These are phyloP conservation scores for Neofusicoccum laricinum DNA, from an alignment of 2,329 filamentous ascomycete species.

Conservation along the genomic window DNA sequence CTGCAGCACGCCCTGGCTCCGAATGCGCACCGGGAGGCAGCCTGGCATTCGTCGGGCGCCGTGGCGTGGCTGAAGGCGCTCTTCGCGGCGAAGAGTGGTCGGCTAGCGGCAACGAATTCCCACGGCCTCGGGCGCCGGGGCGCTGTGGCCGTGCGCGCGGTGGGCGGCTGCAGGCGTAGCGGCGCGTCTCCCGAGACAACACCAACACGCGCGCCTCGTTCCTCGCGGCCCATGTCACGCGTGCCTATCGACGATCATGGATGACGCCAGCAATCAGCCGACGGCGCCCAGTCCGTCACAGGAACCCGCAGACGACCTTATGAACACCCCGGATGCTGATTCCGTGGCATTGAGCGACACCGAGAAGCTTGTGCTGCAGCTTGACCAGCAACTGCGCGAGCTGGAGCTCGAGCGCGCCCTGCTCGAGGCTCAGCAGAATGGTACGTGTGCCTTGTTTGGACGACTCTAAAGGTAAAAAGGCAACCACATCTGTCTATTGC, in stretches of 20 bases:
- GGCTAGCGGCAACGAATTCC: not conserved
- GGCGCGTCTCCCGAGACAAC: slow-evolving; percentile 12
- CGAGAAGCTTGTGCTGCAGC: slow-evolving; percentile 64
- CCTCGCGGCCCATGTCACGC: slow-evolving; percentile 12
- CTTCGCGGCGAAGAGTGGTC: not conserved
- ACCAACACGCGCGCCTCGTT: slow-evolving; percentile 7
- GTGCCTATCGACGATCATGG: slow-evolving; percentile 12
- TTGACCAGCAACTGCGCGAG: slow-evolving; percentile 70
- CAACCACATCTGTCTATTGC: not conserved
- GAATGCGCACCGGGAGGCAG: not conserved
- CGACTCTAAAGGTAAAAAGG: too few relatives aligned
- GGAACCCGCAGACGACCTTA: slow-evolving; percentile 31
- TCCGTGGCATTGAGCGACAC: slow-evolving; percentile 60
- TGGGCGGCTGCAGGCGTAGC: not conserved
- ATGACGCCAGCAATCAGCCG: slow-evolving; percentile 1
- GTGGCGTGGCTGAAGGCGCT: not conserved
- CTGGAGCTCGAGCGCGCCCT: slow-evolving; percentile 70
- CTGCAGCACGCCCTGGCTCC: not conserved
- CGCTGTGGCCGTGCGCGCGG: not conserved
- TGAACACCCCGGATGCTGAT: slow-evolving; percentile 44
- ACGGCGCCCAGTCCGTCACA: not conserved
- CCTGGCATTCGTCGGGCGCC: not conserved
- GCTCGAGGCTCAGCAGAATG: slow-evolving; percentile 44
- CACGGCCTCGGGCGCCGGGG: not conserved
- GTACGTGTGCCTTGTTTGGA: not conserved